phyloP scores from a whole-genome alignment of 1,284 basidiomycete genomes.

The Ganoderma sp. region DNA sequence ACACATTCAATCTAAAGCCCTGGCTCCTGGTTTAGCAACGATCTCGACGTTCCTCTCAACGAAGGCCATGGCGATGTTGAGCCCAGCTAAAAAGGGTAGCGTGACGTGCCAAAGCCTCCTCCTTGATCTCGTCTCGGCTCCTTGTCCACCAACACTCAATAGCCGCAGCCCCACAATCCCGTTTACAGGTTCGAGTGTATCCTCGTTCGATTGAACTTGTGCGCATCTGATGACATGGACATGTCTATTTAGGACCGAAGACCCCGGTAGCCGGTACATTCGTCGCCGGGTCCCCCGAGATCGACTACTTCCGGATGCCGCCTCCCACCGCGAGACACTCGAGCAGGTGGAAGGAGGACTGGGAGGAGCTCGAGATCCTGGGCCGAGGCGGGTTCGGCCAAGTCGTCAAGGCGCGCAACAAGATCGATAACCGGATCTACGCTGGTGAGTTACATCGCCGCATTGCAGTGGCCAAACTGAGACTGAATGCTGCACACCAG shows the following conservation, averaged over 20 bases:
- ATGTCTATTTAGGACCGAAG: slow-evolving; percentile 37
- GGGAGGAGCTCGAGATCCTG: slow-evolving; percentile 83
- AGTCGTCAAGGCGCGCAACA: slow-evolving; percentile 93
- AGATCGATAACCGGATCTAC: slow-evolving; percentile 74
- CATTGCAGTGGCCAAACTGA: no score
- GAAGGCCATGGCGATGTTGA: slow-evolving; percentile 62
- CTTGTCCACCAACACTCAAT: slow-evolving; percentile 22
- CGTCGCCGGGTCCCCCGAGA: slow-evolving; percentile 60
- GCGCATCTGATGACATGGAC: slow-evolving; percentile 31
- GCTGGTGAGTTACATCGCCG: no score
- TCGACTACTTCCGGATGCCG: slow-evolving; percentile 58
- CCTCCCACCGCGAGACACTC: slow-evolving; percentile 52
- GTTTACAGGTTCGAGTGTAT: slow-evolving; percentile 8
- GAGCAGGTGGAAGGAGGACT: slow-evolving; percentile 85
- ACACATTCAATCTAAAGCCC: neutral
- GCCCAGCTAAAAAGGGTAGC: slow-evolving; percentile 58
- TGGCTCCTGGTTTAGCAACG: slow-evolving; percentile 45
- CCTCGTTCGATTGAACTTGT: neutral
- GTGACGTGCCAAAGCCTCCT: slow-evolving; percentile 56
- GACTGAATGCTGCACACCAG: no score
- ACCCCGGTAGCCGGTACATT: slow-evolving; percentile 53
- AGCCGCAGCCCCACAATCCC: slow-evolving; percentile 44
- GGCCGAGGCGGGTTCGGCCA: slow-evolving; percentile 94
- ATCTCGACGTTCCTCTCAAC: slow-evolving; percentile 57
- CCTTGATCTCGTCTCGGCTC: slow-evolving; percentile 44